Base-by-base conservation (phyloP, 2,329 filamentous ascomycete species). In the Beauveria pseudobassiana region DNA sequence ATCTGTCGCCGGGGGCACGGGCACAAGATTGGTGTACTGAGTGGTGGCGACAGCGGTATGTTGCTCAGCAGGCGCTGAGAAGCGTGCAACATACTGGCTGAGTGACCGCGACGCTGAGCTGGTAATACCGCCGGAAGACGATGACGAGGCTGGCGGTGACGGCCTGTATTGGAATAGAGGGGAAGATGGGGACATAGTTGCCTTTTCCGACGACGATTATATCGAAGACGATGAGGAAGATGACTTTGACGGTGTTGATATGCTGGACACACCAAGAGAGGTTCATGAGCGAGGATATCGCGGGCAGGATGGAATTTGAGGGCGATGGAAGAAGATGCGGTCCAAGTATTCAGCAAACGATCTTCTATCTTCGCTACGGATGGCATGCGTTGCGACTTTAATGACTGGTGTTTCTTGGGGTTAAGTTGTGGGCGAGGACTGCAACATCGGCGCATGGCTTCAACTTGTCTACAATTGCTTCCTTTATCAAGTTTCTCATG, bases 71-170 rank as follows among this genome's bases (percentile, higher is more conserved):
- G 72, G 72, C 12, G 73, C 74, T 4, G 69, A 71, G 68, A 97
- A 97, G 78, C 87, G 93, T 52, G 91, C 91, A 16, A 85, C 83
- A 64, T 97, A 91, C 74, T 97, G 93, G 93, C 82, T 97, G 3
- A 91, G 92, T 48, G 87, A 91, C 64, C 81, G 78, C 57, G 76
- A 82, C 58, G 82, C 79, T 6, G 77, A 80, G 67, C 71, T 80
- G 38, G 72, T 83, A 5, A 73, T 74, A 3, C 74, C 73, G 4
- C 77, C 78, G 26, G 74, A 76, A 22, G 74, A 75, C 3, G 80
- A 84, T 18, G 80, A 83, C 49, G 78, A 77, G 52, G 71, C 75
- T 6, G 75, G 78, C 50, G 76, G 80, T 62, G 81, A 85, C 58
- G 79, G 78, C 14, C 72, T 83, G 54, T 74, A 79, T 58, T 86